Evolutionary conservation across 1,284 basidiomycete species (phyloP).

Genomic region (Vanrija humicola): DNA sequence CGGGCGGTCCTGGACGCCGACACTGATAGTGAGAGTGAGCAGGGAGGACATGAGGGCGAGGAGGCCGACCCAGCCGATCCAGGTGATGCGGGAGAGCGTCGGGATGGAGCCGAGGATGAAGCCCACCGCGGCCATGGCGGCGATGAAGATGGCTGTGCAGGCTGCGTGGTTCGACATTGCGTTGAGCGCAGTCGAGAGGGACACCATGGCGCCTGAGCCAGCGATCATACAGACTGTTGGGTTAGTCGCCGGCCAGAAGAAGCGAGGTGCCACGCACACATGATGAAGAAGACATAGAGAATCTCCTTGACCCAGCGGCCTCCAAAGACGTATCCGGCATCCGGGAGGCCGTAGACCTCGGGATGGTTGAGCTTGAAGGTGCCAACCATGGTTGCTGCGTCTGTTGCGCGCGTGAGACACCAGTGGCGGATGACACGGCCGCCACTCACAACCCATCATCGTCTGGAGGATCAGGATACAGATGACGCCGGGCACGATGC

Average conservation of each 20-base stretch:
- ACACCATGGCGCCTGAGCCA: not conserved
- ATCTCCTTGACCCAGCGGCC: not conserved
- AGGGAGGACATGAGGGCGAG: not conserved
- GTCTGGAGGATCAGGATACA: slow-evolving; percentile 25
- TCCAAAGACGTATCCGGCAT: slow-evolving; percentile 16
- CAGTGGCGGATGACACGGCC: not conserved
- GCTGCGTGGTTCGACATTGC: not conserved
- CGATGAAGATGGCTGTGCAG: not conserved
- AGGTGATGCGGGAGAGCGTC: not conserved
- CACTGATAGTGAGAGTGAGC: not conserved
- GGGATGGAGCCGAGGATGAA: not conserved
- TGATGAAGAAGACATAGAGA: not conserved
- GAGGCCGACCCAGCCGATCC: not conserved
- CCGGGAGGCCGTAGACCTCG: slow-evolving; percentile 20
- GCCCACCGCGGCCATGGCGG: not conserved
- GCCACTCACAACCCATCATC: slow-evolving; percentile 27
- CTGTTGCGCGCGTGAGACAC: not conserved
- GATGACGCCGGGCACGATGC: slow-evolving; percentile 34
- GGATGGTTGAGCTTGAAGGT: slow-evolving; percentile 18
- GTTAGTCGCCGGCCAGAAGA: no score
- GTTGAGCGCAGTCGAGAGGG: not conserved
- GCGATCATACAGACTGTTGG: not conserved
- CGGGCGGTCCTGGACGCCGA: not conserved
- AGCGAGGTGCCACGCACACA: not conserved
- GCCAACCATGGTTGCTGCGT: slow-evolving; percentile 5